Base-by-base conservation (phyloP, 1,139 yeast genomes). In the Nakaseomyces glabratus region DNA sequence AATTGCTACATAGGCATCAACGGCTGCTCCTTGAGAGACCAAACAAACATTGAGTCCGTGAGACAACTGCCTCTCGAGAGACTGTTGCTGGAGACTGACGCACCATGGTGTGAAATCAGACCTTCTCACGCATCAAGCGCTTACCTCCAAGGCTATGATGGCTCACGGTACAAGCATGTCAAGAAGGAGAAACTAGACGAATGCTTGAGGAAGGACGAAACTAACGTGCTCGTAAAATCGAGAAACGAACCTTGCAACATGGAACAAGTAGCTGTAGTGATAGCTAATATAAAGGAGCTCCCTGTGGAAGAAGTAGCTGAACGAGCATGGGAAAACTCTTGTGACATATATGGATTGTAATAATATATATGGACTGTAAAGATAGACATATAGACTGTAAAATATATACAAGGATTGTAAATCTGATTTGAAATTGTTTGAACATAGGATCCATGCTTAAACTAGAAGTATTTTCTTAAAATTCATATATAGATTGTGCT, bases 51-150 rank as follows among this genome's bases (percentile, higher is more conserved):
- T 8, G 65, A 66, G 13, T 88, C 79, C 10, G 85, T 80, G 1
- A 62, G 65, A 28, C 51, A 59, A 23, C 69, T 90, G 8, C 98
- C 98, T 0, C 50, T 74, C 7, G 72, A 76, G 8, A 68, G 66
- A 47, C 58, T 90, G 24, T 61, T 90, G 71, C 70, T 90, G 15
- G 99, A 90, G 57, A 88, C 97, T 0, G 97, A 90, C 60, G 88
- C 97, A 1, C 98, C 99, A 1, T 90, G 98, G 98, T 90, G 99
- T 61, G 97, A 88, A 51, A 74, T 90, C 28, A 68, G 93, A 38
- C 82, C 75, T 44, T 69, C 93, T 6, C 95, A 85, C 55, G 86
- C 88, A 2, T 72, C 93, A 12, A 75, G 72, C 57, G 62, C 71
- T 44, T 69, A 62, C 44, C 51, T 82, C 18, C 57, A 73, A 0